Percentiles rank a stretch among this genome's conserved stretches.
phyloP scores from a whole-genome alignment of 1,284 basidiomycete species.

The Baeospora myosura region DNA sequence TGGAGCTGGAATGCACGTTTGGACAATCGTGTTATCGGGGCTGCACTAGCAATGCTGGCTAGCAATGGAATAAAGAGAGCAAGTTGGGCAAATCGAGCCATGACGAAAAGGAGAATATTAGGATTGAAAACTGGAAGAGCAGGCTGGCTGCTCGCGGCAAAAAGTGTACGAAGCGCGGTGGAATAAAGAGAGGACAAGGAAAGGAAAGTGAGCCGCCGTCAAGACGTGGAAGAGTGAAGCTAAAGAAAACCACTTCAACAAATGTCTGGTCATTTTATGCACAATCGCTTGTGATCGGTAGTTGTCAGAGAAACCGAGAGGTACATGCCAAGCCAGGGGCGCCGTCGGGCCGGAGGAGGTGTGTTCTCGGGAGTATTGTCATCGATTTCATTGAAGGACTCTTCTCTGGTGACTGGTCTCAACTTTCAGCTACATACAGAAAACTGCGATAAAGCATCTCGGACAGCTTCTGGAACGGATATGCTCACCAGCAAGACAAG shows the following conservation, averaged over 20 bases:
- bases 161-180: slow-evolving; percentile 6
- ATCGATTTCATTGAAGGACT: too few relatives aligned
- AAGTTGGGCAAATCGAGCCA: slow-evolving; percentile 14
- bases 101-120: slow-evolving; percentile 16
- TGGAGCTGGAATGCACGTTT: not conserved
- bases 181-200: slow-evolving; percentile 3
- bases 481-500: too few relatives aligned
- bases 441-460: too few relatives aligned
- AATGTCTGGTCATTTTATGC: not conserved
- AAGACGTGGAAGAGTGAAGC: slow-evolving; percentile 13
- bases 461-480: too few relatives aligned
- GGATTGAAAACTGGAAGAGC: slow-evolving; percentile 8
- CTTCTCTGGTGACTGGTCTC: too few relatives aligned
- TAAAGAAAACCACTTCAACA: not conserved
- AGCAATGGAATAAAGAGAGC: too few relatives aligned
- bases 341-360: too few relatives aligned
- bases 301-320: slow-evolving; percentile 4
- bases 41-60: slow-evolving; percentile 15
- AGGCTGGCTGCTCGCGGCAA: slow-evolving; percentile 12
- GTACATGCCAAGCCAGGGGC: not conserved
- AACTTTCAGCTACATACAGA: too few relatives aligned
- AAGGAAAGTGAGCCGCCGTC: slow-evolving; percentile 14
- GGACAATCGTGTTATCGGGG: slow-evolving; percentile 14
- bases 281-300: not conserved
- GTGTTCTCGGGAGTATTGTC: too few relatives aligned